Evolutionary conservation across 768 basidiomycete species (phyloP).

Genomic region (Plicaturopsis crispa): DNA sequence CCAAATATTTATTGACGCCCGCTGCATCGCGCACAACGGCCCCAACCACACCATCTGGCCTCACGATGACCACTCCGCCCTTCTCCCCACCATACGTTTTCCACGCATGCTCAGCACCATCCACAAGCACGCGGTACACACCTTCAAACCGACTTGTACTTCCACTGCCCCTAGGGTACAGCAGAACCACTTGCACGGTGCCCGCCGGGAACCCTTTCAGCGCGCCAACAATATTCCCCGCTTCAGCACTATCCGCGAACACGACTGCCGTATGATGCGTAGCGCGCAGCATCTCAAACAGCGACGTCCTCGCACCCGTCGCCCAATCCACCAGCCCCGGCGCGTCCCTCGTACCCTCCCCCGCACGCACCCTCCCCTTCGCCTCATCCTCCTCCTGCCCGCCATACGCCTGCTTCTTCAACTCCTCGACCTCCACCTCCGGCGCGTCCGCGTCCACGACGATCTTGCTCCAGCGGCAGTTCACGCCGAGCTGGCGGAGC

Average conservation of each 20-base stretch:
- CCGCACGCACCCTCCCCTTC: slow-evolving; percentile 10
- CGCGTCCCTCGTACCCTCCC: slow-evolving; percentile 20
- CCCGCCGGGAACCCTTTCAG: background rate
- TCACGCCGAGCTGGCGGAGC: slow-evolving; percentile 17
- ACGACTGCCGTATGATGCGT: slow-evolving; percentile 8
- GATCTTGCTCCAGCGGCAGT: slow-evolving; percentile 18
- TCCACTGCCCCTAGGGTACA: background rate
- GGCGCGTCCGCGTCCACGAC: slow-evolving; percentile 13
- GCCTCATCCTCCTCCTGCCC: too few species aligned
- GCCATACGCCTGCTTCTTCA: slow-evolving; percentile 17
- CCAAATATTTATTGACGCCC: slow-evolving; percentile 8
- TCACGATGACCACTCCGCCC: slow-evolving; percentile 1
- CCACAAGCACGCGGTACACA: background rate
- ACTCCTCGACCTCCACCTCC: too few species aligned
- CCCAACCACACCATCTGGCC: slow-evolving; percentile 1
- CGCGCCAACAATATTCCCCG: background rate
- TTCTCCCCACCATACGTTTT: background rate
- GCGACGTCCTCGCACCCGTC: slow-evolving; percentile 3
- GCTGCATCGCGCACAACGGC: slow-evolving; percentile 4
- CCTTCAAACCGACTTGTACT: background rate
- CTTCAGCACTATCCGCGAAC: slow-evolving; percentile 3
- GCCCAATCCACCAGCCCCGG: slow-evolving; percentile 5
- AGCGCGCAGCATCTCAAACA: slow-evolving; percentile 9
- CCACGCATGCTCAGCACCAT: background rate
- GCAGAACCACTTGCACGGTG: background rate